Evolutionary conservation across 306 rosid genomes (phyloP).

Genomic region (Begonia masoniana): DNA sequence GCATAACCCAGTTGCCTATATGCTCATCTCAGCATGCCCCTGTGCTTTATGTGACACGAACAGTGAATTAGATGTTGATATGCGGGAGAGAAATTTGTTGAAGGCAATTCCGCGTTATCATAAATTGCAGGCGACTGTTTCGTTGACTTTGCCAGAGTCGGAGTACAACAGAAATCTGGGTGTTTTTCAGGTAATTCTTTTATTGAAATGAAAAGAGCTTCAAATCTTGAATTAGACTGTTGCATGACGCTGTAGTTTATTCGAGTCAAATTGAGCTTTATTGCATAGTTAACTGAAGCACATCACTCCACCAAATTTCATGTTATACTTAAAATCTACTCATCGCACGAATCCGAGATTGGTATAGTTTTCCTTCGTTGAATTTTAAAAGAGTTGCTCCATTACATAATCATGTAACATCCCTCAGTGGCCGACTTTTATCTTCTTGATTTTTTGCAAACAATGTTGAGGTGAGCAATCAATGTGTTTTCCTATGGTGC

Average conservation of each 20-base stretch:
- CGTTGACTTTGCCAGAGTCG: constrained; percentile 53
- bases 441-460: too few species aligned
- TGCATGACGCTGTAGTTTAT: too few species aligned
- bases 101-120: constrained; percentile 39
- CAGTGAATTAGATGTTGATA: constrained; percentile 15
- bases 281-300: too few species aligned
- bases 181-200: constrained; percentile 51
- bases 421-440: too few species aligned
- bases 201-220: neutral
- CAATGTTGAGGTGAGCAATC: neutral
- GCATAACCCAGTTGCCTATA: constrained; percentile 55
- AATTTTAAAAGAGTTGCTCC: too few species aligned
- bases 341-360: too few species aligned
- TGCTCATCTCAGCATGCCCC: constrained; percentile 34
- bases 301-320: too few species aligned
- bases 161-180: constrained; percentile 77
- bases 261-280: too few species aligned
- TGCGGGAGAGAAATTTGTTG: constrained; percentile 11
- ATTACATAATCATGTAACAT: too few species aligned
- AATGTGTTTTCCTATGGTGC: neutral
- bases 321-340: too few species aligned
- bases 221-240: too few species aligned
- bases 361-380: too few species aligned
- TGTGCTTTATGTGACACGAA: constrained; percentile 20
- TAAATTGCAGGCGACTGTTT: constrained; percentile 31